A percentile compares a stretch with the other conserved stretches of the same genome.
phyloP scores from a whole-genome alignment of 768 basidiomycete species.

The Coprinellus micaceus region DNA sequence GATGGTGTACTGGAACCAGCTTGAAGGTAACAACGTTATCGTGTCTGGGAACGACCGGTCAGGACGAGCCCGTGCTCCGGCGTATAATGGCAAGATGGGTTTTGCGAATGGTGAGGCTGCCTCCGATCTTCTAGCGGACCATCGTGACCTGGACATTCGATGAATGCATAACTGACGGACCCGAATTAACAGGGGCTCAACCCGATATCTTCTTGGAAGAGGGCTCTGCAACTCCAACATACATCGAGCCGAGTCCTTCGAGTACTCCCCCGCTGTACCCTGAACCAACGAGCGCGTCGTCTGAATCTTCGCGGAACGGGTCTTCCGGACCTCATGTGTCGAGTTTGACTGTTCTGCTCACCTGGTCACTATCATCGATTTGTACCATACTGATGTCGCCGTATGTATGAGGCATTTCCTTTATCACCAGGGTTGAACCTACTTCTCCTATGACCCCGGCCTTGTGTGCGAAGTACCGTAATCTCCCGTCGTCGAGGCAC shows the following conservation, averaged over 20 bases:
- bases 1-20: constrained; percentile 43
- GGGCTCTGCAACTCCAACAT: constrained; percentile 4
- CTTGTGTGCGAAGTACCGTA: too few relatives aligned
- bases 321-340: neutral
- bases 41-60: constrained; percentile 38
- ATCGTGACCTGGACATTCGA: neutral
- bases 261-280: neutral
- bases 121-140: neutral
- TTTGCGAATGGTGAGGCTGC: constrained; percentile 26
- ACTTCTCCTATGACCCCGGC: too few relatives aligned
- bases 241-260: constrained; percentile 2
- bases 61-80: constrained; percentile 37
- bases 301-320: neutral
- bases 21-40: constrained; percentile 41
- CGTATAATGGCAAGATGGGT: constrained; percentile 34
- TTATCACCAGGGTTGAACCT: too few relatives aligned
- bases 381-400: too few relatives aligned
- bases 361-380: too few relatives aligned
- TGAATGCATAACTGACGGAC: too few relatives aligned
- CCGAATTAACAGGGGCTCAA: constrained; percentile 7
- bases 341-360: too few relatives aligned
- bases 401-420: too few relatives aligned
- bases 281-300: neutral
- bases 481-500: too few relatives aligned
- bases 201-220: constrained; percentile 9